A percentile compares a stretch with the other conserved stretches of the same genome.
These are phyloP conservation scores for Helianthus annuus DNA, from an alignment of 129 eudicot genomes.

Conservation along the genomic window DNA sequence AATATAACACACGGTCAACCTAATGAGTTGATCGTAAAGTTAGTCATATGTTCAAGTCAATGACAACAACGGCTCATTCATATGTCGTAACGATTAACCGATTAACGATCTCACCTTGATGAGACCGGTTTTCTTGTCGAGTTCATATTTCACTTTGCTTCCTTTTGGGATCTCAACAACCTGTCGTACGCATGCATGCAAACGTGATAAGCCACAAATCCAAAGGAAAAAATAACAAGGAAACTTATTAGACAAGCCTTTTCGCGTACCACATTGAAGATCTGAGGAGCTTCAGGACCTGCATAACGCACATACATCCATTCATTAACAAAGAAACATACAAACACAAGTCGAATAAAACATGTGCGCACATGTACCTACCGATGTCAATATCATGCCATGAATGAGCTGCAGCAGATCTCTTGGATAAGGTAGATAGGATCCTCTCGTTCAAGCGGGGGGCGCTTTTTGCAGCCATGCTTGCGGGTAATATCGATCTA, in stretches of 20 bases:
- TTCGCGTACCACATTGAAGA: constrained; percentile 60
- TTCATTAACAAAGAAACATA: background rate
- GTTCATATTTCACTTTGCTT: constrained; percentile 89
- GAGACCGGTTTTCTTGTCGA: constrained; percentile 87
- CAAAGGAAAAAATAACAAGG: background rate
- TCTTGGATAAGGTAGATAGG: constrained; percentile 77
- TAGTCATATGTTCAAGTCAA: background rate
- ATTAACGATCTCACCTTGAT: constrained; percentile 51
- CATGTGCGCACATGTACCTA: constrained; percentile 9
- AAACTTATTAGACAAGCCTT: background rate
- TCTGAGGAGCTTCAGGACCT: constrained; percentile 84
- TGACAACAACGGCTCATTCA: background rate
- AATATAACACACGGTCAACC: constrained; percentile 84
- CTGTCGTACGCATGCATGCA: constrained; percentile 26
- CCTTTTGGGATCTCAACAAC: constrained; percentile 81
- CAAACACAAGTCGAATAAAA: background rate
- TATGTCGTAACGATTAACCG: background rate
- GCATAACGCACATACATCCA: constrained; percentile 14
- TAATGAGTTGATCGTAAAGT: constrained; percentile 10
- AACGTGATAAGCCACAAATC: constrained; percentile 15
- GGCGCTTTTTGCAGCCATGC: constrained; percentile 40
- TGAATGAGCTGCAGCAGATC: constrained; percentile 97
- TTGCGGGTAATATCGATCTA: background rate
- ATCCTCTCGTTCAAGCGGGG: constrained; percentile 84
- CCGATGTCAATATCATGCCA: constrained; percentile 99